A percentile compares a stretch with the other conserved stretches of the same genome.
These are phyloP conservation scores for Pichia cephalocereana DNA, from an alignment of 805 yeast genomes.

Conservation along the genomic window DNA sequence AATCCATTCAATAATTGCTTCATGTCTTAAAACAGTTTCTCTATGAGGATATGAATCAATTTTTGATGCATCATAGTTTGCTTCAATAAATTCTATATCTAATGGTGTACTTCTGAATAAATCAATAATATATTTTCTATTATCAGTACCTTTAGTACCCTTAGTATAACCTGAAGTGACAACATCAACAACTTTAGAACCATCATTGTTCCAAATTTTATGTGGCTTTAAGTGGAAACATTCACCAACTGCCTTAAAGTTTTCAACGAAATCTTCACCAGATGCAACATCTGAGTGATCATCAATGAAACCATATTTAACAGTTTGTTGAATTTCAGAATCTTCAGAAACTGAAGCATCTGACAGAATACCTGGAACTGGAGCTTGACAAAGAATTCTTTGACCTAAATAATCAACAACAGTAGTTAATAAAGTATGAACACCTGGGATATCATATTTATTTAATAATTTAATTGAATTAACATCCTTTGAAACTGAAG, in stretches of 20 bases:
- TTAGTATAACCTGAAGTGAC: slow-evolving; percentile 71
- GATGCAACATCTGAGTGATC: slow-evolving; percentile 41
- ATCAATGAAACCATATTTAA: slow-evolving; percentile 69
- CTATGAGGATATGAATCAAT: slow-evolving; percentile 72
- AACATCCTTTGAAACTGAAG: slow-evolving; percentile 70
- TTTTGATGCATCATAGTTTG: slow-evolving; percentile 34
- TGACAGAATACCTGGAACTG: slow-evolving; percentile 82
- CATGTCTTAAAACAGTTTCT: slow-evolving; percentile 71
- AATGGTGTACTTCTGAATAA: slow-evolving; percentile 76
- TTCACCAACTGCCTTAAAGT: slow-evolving; percentile 55
- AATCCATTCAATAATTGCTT: slow-evolving; percentile 91
- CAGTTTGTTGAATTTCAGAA: slow-evolving; percentile 35
- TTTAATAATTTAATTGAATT: slow-evolving; percentile 61
- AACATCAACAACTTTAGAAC: slow-evolving; percentile 36
- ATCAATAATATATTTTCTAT: slow-evolving; percentile 76
- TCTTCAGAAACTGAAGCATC: slow-evolving; percentile 32
- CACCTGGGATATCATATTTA: slow-evolving; percentile 50
- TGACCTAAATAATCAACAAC: slow-evolving; percentile 86
- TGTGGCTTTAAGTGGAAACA: slow-evolving; percentile 74
- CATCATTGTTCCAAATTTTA: slow-evolving; percentile 39
- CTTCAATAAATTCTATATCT: slow-evolving; percentile 68
- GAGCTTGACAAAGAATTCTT: slow-evolving; percentile 85
- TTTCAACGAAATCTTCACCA: slow-evolving; percentile 44
- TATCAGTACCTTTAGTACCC: slow-evolving; percentile 80
- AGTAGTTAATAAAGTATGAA: slow-evolving; percentile 70